Base-by-base conservation (phyloP, 208 protist genomes). In the Leishmania braziliensis region DNA sequence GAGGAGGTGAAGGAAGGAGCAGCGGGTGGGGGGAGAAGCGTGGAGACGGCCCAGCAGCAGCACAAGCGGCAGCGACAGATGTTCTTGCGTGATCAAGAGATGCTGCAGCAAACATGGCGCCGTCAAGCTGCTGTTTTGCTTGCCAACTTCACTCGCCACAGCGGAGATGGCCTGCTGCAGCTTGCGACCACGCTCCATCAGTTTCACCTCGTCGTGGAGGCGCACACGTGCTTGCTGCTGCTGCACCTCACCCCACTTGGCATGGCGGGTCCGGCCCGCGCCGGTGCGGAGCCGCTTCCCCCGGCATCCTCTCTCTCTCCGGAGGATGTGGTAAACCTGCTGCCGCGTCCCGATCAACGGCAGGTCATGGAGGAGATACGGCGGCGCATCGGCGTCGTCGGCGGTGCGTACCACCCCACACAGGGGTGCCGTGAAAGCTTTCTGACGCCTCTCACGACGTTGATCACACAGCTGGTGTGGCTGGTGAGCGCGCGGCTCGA, bases 181-280 rank as follows among this genome's bases (percentile, higher is more conserved):
- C 83, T 93, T 12, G 92, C 90, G 26, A 86, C 90, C 33, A 80
- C 75, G 16, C 80, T 95, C 33, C 77, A 84, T 46, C 82, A 84
- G 48, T 77, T 82, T 29, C 82, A 88, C 29, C 90, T 93, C 50
- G 73, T 93, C 29, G 80, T 83, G 16, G 89, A 92, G 83, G 86
- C 92, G 29, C 92, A 97, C 82, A 93, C 89, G 70, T 95, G 92
- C 82, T 90, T 92, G 56, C 86, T 95, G 65, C 73, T 95, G 39
- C 85, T 89, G 60, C 90, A 95, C 75, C 84, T 90, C 20, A 88
- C 81, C 2, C 86, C 87, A 36, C 76, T 89, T 48, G 86, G 80
- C 1, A 86, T 80, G 74, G 80, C 85, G 2, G 54, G 46, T 10
- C 79, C 82, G 8, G 82, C 65, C 53, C 82, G 82, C 26, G 73